These are phyloP conservation scores for Trypanosoma brucei DNA, from an alignment of 208 protist genomes.

Conservation along the genomic window DNA sequence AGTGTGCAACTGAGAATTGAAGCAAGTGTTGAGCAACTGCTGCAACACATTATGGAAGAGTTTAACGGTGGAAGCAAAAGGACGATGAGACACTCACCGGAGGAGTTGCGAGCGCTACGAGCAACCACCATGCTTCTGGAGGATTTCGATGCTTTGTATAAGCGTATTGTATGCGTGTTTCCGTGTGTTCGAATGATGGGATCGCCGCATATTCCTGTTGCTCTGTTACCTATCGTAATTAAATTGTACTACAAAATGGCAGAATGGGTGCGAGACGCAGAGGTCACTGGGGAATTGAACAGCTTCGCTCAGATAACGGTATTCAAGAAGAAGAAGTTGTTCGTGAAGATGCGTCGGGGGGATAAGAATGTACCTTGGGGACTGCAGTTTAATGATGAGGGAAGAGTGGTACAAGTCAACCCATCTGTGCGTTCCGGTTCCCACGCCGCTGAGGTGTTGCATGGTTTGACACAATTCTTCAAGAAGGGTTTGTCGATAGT, in stretches of 20 bases:
- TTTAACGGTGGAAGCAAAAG: neutral
- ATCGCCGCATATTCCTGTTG: constrained; percentile 13
- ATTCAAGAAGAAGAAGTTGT: constrained; percentile 10
- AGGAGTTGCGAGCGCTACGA: constrained; percentile 2
- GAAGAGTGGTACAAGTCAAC: constrained; percentile 13
- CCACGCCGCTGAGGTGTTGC: constrained; percentile 6
- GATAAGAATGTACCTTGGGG: constrained; percentile 8
- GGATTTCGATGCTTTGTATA: constrained; percentile 16
- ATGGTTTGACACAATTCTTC: constrained; percentile 1
- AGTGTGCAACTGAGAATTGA: constrained; percentile 19
- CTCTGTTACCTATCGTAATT: constrained; percentile 14
- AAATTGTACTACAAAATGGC: constrained; percentile 17
- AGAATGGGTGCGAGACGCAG: constrained; percentile 16
- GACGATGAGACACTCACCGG: constrained; percentile 3
- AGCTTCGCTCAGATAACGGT: neutral
- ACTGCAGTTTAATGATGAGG: constrained; percentile 12
- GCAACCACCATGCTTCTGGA: constrained; percentile 11
- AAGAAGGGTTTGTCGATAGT: constrained; percentile 7
- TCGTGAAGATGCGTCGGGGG: constrained; percentile 7
- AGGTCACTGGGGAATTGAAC: neutral
- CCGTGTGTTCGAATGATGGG: constrained; percentile 12
- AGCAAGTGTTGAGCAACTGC: constrained; percentile 2
- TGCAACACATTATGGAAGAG: constrained; percentile 9
- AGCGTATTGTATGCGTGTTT: constrained; percentile 7
- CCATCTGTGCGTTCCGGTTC: constrained; percentile 11